These are phyloP conservation scores for Orbilia javanica DNA, from an alignment of 2,329 filamentous ascomycete species.

Conservation along the genomic window DNA sequence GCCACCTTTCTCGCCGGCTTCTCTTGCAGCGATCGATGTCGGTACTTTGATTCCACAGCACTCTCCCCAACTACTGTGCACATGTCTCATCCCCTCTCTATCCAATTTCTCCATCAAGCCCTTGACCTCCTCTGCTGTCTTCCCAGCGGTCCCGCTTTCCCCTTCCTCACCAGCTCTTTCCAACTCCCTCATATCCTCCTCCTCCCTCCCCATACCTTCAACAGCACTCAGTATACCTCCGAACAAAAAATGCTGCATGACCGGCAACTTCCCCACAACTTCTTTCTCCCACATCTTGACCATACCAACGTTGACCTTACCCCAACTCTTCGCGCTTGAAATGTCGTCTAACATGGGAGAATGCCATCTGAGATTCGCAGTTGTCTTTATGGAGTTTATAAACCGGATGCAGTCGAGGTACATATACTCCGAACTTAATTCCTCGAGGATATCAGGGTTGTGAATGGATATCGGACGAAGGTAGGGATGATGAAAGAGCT, in stretches of 20 bases:
- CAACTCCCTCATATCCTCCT: constrained; percentile 68
- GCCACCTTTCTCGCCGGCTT: constrained; percentile 82
- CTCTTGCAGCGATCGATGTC: constrained; percentile 88
- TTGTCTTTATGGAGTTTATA: constrained; percentile 96
- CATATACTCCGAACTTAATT: constrained; percentile 83
- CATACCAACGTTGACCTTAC: constrained; percentile 95
- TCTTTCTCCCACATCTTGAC: constrained; percentile 95
- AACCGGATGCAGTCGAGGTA: constrained; percentile 94
- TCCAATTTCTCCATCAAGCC: constrained; percentile 74
- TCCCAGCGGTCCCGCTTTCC: constrained; percentile 62
- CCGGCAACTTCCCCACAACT: constrained; percentile 90
- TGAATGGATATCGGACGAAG: constrained; percentile 86
- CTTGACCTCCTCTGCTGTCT: constrained; percentile 66
- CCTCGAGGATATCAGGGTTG: constrained; percentile 86
- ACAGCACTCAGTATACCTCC: constrained; percentile 84
- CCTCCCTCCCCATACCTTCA: constrained; percentile 81
- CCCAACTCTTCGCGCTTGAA: constrained; percentile 87
- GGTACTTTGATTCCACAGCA: constrained; percentile 99
- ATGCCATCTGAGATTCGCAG: constrained; percentile 94
- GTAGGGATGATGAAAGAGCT: constrained; percentile 85
- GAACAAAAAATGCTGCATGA: constrained; percentile 99
- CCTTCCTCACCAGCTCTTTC: constrained; percentile 64
- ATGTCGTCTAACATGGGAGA: constrained; percentile 99
- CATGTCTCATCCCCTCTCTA: constrained; percentile 76
- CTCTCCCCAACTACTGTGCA: constrained; percentile 88